Evolutionary conservation across 768 basidiomycete species (phyloP).

Genomic region (Amanita thiersii): DNA sequence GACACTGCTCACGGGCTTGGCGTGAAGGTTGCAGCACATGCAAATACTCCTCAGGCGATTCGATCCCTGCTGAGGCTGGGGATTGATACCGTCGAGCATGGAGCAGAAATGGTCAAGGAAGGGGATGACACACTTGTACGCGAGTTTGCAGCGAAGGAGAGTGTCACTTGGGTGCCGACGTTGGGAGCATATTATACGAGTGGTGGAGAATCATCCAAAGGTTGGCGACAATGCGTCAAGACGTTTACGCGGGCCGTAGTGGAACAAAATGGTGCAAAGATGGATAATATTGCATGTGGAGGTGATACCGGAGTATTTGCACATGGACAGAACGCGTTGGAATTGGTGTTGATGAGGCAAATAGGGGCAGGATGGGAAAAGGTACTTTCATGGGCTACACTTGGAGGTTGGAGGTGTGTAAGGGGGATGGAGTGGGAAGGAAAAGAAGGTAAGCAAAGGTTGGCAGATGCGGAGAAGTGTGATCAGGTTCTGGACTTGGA

Average conservation of each 20-base stretch:
- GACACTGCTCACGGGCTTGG: slow-evolving; percentile 40
- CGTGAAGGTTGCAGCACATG: slow-evolving; percentile 54
- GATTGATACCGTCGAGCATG: slow-evolving; percentile 56
- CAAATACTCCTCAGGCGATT: slow-evolving; percentile 24
- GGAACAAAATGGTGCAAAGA: slow-evolving; percentile 17
- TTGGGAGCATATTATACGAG: slow-evolving; percentile 38
- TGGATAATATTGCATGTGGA: slow-evolving; percentile 48
- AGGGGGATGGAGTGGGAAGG: slow-evolving; percentile 39
- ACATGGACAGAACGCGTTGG: slow-evolving; percentile 52
- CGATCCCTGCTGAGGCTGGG: slow-evolving; percentile 26
- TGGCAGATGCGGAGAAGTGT: slow-evolving; percentile 15
- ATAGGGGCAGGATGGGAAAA: slow-evolving; percentile 44
- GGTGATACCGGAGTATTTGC: slow-evolving; percentile 60
- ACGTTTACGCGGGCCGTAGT: slow-evolving; percentile 35
- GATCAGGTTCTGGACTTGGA: slow-evolving; percentile 19
- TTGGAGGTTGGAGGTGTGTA: slow-evolving; percentile 52
- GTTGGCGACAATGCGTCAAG: slow-evolving; percentile 13
- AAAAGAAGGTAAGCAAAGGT: slow-evolving; percentile 13
- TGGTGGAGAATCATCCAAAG: not conserved
- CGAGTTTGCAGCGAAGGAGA: slow-evolving; percentile 18
- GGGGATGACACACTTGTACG: slow-evolving; percentile 16
- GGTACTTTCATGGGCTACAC: slow-evolving; percentile 51
- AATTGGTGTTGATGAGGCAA: slow-evolving; percentile 52
- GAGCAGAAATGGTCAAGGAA: slow-evolving; percentile 22
- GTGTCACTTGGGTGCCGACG: slow-evolving; percentile 50